Evolutionary conservation across 371 early-diverging fungal species (phyloP).

Genomic region (Rhizopus microsporus): DNA sequence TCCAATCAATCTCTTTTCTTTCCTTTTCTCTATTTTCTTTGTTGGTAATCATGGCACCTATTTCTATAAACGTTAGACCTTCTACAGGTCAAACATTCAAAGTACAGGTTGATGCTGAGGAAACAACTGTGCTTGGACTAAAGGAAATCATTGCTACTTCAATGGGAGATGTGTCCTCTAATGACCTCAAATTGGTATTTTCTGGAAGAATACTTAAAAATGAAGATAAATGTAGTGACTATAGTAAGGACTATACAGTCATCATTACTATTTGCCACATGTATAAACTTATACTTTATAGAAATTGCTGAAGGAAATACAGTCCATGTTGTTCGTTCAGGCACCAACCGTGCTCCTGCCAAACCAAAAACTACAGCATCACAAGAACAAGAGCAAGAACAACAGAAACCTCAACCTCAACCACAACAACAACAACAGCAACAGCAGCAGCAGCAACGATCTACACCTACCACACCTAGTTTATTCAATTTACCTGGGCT

Average conservation of each 20-base stretch:
- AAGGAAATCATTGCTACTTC: slow-evolving; percentile 60
- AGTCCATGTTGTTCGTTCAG: slow-evolving; percentile 62
- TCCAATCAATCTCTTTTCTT: neutral
- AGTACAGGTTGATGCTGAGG: slow-evolving; percentile 34
- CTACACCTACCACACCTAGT: slow-evolving; percentile 22
- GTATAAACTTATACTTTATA: slow-evolving; percentile 12
- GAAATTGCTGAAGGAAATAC: slow-evolving; percentile 62
- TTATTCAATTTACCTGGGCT: slow-evolving; percentile 22
- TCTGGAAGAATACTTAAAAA: slow-evolving; percentile 75
- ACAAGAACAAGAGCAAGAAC: slow-evolving; percentile 19
- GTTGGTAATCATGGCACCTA: slow-evolving; percentile 6
- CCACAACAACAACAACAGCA: slow-evolving; percentile 17
- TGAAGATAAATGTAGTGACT: slow-evolving; percentile 58
- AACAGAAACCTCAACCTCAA: slow-evolving; percentile 10
- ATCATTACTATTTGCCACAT: neutral
- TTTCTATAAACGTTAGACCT: slow-evolving; percentile 40
- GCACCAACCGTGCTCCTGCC: slow-evolving; percentile 44
- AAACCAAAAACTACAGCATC: slow-evolving; percentile 5
- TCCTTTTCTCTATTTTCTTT: slow-evolving; percentile 1
- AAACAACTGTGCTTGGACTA: slow-evolving; percentile 56
- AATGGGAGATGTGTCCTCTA: slow-evolving; percentile 47
- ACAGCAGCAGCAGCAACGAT: neutral
- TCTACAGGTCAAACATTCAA: slow-evolving; percentile 45
- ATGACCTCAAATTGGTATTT: slow-evolving; percentile 69
- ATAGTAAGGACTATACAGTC: slow-evolving; percentile 48